phyloP scores from a whole-genome alignment of 352 stramenopile genomes.

The Pythium sukuiense region DNA sequence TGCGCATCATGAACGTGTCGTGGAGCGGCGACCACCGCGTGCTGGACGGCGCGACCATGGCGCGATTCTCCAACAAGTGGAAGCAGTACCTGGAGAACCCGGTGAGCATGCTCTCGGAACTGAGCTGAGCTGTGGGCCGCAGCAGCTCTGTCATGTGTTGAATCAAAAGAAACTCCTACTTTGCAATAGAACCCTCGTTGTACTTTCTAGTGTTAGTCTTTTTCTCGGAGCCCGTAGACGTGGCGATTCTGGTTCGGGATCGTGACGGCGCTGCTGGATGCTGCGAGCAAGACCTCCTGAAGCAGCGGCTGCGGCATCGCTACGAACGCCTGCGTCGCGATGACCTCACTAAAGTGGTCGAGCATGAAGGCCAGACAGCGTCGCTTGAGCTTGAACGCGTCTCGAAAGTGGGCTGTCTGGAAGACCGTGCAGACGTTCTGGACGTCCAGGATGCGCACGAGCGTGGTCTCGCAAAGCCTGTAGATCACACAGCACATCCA shows the following conservation, averaged over 20 bases:
- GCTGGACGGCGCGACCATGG: slow-evolving; percentile 98
- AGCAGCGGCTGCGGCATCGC: slow-evolving; percentile 56
- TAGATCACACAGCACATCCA: background rate
- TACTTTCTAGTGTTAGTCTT: background rate
- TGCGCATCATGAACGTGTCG: slow-evolving; percentile 95
- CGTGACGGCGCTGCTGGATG: slow-evolving; percentile 60
- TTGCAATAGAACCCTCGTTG: background rate
- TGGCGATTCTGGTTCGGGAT: slow-evolving; percentile 57
- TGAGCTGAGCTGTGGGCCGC: slow-evolving; percentile 51
- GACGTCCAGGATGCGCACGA: slow-evolving; percentile 67
- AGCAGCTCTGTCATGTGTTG: background rate
- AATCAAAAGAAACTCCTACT: background rate
- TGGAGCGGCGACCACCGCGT: slow-evolving; percentile 98
- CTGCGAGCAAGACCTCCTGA: slow-evolving; percentile 71
- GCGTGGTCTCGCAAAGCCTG: slow-evolving; percentile 72
- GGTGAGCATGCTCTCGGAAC: slow-evolving; percentile 87
- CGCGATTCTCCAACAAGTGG: slow-evolving; percentile 96
- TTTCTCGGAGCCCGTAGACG: background rate
- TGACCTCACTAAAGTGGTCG: slow-evolving; percentile 78
- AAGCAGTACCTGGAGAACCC: slow-evolving; percentile 96
- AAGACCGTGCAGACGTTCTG: slow-evolving; percentile 66
- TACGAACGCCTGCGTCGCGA: slow-evolving; percentile 68
- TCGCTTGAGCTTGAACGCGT: slow-evolving; percentile 72
- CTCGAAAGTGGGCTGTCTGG: slow-evolving; percentile 70
- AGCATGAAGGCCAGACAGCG: slow-evolving; percentile 83